Conservation (phyloP, 2,329 filamentous ascomycete species). For the Didymella glomerata region DNA sequence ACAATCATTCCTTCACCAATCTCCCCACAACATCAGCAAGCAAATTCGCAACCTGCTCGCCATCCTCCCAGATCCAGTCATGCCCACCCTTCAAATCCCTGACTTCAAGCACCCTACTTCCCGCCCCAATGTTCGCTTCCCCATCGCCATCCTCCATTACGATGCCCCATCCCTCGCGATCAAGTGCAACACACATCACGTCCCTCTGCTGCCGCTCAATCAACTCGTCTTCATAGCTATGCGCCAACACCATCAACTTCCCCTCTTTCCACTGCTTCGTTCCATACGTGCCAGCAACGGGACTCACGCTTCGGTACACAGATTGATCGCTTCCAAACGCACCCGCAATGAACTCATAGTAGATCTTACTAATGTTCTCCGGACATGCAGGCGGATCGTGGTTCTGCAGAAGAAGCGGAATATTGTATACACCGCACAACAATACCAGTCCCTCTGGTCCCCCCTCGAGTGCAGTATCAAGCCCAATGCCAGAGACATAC, state of each 20-base stretch:
- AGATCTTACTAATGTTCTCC: conserved; percentile 56
- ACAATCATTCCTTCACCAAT: conserved; percentile 6
- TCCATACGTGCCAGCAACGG: conserved; percentile 57
- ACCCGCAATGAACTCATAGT: conserved; percentile 64
- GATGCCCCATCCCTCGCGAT: conserved; percentile 52
- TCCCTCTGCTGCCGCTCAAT: conserved; percentile 66
- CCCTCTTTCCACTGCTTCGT: conserved; percentile 52
- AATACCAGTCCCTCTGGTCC: conserved; percentile 62
- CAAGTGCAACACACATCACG: conserved; percentile 62
- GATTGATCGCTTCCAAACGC: conserved; percentile 65
- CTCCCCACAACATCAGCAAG: conserved; percentile 40
- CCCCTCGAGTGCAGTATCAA: not conserved
- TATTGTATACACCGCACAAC: conserved; percentile 72
- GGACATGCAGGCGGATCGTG: conserved; percentile 49
- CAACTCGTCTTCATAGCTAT: conserved; percentile 59
- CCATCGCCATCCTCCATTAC: conserved; percentile 41
- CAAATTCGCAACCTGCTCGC: conserved; percentile 62
- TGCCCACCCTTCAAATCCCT: conserved; percentile 66
- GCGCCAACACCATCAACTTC: conserved; percentile 53
- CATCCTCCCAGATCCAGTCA: conserved; percentile 70
- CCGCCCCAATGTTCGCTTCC: conserved; percentile 37
- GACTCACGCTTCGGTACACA: conserved; percentile 56
- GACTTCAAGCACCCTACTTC: conserved; percentile 47
- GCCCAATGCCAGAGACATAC: conserved; percentile 43
- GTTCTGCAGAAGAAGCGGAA: conserved; percentile 61